Conservation (phyloP, 179 eudicot species). For the Patellifolia procumbens region DNA sequence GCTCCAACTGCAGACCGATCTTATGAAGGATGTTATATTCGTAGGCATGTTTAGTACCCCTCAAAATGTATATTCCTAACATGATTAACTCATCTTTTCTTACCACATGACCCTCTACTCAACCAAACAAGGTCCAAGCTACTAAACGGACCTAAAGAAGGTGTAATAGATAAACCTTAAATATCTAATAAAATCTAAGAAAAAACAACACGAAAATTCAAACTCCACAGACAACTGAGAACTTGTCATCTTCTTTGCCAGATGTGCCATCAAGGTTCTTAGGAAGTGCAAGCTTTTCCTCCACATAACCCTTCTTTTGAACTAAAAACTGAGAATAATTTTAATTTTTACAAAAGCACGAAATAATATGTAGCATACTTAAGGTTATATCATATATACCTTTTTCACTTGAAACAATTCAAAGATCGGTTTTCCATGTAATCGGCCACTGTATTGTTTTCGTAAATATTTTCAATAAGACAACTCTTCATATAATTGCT, state of each 20-base stretch:
- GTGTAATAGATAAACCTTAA: no score
- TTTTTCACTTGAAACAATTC: neutral
- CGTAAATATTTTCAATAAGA: neutral
- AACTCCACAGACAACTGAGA: neutral
- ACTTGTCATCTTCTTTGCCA: neutral
- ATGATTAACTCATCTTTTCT: no score
- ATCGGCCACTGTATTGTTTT: neutral
- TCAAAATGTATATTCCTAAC: no score
- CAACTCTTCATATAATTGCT: neutral
- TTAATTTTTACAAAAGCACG: neutral
- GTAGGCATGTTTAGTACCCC: no score
- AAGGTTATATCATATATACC: neutral
- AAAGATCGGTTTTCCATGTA: neutral
- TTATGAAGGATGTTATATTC: no score
- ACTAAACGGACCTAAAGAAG: no score
- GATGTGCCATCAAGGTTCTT: neutral
- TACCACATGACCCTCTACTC: no score
- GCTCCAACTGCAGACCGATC: no score
- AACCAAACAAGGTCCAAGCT: no score
- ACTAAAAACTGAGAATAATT: no score
- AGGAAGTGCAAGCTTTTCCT: neutral
- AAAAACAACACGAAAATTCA: neutral
- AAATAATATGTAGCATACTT: neutral
- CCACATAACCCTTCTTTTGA: neutral
- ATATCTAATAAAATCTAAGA: no score